phyloP scores from a whole-genome alignment of 176 grass and related monocot genomes.

The Tuctoria greenei region DNA sequence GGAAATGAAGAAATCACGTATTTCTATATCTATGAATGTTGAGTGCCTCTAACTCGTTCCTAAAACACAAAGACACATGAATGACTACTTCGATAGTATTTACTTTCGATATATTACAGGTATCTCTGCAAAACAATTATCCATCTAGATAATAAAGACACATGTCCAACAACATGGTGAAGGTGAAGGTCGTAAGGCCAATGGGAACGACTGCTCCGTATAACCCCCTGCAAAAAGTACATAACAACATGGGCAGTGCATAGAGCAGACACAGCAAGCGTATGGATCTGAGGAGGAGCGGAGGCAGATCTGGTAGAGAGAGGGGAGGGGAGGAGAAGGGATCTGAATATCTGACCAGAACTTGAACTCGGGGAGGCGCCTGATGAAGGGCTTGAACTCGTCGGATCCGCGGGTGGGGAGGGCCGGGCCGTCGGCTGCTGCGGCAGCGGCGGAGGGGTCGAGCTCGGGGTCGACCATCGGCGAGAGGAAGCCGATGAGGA shows the following conservation, averaged over 20 bases:
- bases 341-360: constrained; percentile 85
- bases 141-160: no score
- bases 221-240: no score
- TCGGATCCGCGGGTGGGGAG: constrained; percentile 79
- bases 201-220: no score
- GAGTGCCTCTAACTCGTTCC: neutral
- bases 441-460: constrained; percentile 38
- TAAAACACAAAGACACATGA: no score
- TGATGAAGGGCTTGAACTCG: constrained; percentile 98
- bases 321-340: no score
- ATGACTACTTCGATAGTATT: no score
- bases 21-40: neutral
- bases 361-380: constrained; percentile 94
- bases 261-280: neutral
- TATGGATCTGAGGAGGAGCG: constrained; percentile 21
- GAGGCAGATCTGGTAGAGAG: constrained; percentile 17
- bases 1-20: neutral
- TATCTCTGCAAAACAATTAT: no score
- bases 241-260: no score
- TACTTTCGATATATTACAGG: no score
- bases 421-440: constrained; percentile 51
- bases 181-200: no score
- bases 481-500: constrained; percentile 91
- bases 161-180: no score
- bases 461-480: constrained; percentile 91